Base-by-base conservation (phyloP, 805 yeast genomes). In the Candida silvatica region DNA sequence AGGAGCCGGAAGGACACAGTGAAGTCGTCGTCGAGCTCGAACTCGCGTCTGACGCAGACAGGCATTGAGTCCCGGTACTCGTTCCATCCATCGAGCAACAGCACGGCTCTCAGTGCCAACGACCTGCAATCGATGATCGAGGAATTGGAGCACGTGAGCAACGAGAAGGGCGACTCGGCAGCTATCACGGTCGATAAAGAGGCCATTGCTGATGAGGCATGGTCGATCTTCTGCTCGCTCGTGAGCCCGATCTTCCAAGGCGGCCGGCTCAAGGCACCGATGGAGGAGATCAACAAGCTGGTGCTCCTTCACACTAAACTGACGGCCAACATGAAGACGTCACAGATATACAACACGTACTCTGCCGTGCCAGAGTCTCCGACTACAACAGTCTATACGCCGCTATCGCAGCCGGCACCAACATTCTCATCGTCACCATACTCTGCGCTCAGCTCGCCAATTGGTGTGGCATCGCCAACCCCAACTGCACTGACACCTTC, bases 271-370 rank as follows among this genome's bases (percentile, higher is more conserved):
- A 58, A 67, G 15, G 66, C 68, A 0, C 76, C 80, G 0, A 65
- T 76, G 3, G 83, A 77, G 42, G 80, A 76, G 45, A 53, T 71
- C 17, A 75, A 74, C 45, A 65, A 62, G 30, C 52, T 74, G 35
- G 67, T 74, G 2, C 52, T 53, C 17, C 35, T 61, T 7, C 59
- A 59, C 40, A 35, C 58, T n/a, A 44, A 49, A 17, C 40, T 61
- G 6, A 41, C 59, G 35, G 17, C 42, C 23, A 20, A 45, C 39
- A 34, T 31, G 42, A 36, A 16, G 16, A n/a, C 6, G 22, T n/a
- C n/a, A n/a, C n/a, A n/a, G n/a, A n/a, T n/a, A 6, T 17, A 20
- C 14, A 12, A 20, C 24, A 20, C 27, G 5, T 7, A 18, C 5
- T 23, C 34, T 20, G n/a, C 34, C 11, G 12, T 22, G 24, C n/a